Percentiles rank a stretch among this genome's conserved stretches.
phyloP scores from a whole-genome alignment of 2,329 filamentous ascomycete species.

The Talaromyces sp. region DNA sequence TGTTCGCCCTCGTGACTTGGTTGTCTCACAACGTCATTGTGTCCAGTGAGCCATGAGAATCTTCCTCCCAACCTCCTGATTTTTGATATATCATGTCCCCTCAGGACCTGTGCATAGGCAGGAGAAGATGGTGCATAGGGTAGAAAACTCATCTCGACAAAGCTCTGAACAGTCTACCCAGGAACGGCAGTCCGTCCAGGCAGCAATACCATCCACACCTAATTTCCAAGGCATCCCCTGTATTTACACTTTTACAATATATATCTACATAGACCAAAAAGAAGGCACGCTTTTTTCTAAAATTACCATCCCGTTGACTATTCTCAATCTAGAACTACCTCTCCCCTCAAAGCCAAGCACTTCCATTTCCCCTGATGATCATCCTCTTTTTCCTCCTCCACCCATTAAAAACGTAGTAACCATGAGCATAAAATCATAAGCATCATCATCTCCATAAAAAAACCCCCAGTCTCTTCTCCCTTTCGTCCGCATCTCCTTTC shows the following conservation, averaged over 20 bases:
- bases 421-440: neutral
- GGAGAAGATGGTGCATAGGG: neutral
- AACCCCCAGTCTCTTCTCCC: neutral
- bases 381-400: neutral
- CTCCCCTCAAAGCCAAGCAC: neutral
- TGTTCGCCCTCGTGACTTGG: neutral
- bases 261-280: neutral
- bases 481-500: neutral
- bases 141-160: neutral
- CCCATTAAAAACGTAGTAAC: neutral
- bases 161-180: neutral
- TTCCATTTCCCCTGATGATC: neutral
- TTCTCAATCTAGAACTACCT: neutral
- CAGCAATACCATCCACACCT: neutral
- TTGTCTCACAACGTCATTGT: neutral
- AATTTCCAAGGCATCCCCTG: neutral
- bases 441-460: neutral
- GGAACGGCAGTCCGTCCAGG: neutral
- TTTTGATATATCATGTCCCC: neutral
- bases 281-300: neutral
- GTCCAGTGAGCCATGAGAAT: neutral
- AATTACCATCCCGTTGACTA: neutral
- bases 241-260: neutral
- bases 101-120: neutral
- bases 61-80: neutral